Base-by-base conservation (phyloP, 2,329 filamentous ascomycete genomes). In the Teratosphaeria destructans region DNA sequence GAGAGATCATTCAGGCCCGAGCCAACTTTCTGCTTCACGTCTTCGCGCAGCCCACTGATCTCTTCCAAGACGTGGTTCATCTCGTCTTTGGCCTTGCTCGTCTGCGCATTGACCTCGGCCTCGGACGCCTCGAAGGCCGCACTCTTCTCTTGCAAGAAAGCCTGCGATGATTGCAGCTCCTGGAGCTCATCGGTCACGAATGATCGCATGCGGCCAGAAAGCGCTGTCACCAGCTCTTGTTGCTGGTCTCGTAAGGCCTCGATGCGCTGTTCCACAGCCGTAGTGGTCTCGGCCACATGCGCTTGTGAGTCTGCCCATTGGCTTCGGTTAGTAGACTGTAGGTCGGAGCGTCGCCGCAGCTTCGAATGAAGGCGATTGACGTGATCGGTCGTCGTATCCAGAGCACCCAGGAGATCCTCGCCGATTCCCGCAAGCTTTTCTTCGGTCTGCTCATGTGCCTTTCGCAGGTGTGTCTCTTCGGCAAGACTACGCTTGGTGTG, bases 11-110 rank as follows among this genome's bases (percentile, higher is more conserved):
- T 86, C 52, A 97, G 79, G 8, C 92, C 93, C 69, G 91, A 86
- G 2, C 90, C 89, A 55, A 97, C 89, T 62, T 88, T 87, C 55
- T 83, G 79, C 77, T 96, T 96, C 57, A 97, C 90, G 57, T 89
- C 86, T 71, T 96, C 89, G 26, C 93, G 85, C 27, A 97, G 80
- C n/a, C 83, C 85, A 71, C 92, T 92, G 72, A 97, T 96, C 71
- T 95, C 93, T 68, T 94, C 89, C 10, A 99, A 80, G 1, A 96
- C 87, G n/a, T 83, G 79, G 67, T 96, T 92, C 89, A 96, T 91
- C 59, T 92, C 88, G 55, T 92, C 85, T 68, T 88, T 89, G 2
- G 90, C 87, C 62, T 81, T 79, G 27, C 81, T 78, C 59, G 85
- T 88, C 67, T 88, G 85, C 52, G 82, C 78, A 58, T 88, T 81